phyloP scores from a whole-genome alignment of 441 rosid genomes.

The Syzygium malaccense region DNA sequence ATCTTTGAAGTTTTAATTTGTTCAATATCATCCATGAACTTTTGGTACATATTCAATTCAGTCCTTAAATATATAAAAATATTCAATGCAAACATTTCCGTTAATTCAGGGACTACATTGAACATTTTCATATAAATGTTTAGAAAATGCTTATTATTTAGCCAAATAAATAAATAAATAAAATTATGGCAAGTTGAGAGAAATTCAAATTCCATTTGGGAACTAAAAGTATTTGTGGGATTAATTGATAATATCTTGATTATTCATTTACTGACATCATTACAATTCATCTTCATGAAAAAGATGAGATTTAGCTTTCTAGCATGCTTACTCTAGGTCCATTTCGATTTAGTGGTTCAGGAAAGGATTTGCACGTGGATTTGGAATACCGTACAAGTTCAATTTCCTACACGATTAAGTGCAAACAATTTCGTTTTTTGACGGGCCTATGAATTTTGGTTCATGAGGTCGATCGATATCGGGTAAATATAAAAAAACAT shows the following conservation, averaged over 20 bases:
- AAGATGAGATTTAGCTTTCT: not conserved
- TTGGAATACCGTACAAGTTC: accelerated
- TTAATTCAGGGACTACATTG: too few relatives aligned
- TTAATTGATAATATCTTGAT: not conserved
- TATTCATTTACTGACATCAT: not conserved
- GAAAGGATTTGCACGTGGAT: not conserved
- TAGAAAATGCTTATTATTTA: not conserved
- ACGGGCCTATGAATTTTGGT: not conserved
- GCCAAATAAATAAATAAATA: not conserved
- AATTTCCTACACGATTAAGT: accelerated
- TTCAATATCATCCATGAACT: too few relatives aligned
- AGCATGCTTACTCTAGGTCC: accelerated
- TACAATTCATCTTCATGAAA: not conserved
- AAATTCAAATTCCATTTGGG: not conserved
- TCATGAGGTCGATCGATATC: not conserved
- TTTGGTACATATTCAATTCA: too few relatives aligned
- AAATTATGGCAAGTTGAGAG: not conserved
- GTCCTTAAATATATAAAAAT: too few relatives aligned
- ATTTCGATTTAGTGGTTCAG: not conserved
- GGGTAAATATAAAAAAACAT: accelerated
- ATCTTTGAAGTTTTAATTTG: too few relatives aligned
- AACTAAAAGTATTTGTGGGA: not conserved
- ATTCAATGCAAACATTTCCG: too few relatives aligned
- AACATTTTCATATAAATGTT: too few relatives aligned
- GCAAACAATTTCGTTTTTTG: accelerated